Conservation (phyloP, 2,329 filamentous ascomycete genomes). For the Coniochaeta ligniaria region DNA sequence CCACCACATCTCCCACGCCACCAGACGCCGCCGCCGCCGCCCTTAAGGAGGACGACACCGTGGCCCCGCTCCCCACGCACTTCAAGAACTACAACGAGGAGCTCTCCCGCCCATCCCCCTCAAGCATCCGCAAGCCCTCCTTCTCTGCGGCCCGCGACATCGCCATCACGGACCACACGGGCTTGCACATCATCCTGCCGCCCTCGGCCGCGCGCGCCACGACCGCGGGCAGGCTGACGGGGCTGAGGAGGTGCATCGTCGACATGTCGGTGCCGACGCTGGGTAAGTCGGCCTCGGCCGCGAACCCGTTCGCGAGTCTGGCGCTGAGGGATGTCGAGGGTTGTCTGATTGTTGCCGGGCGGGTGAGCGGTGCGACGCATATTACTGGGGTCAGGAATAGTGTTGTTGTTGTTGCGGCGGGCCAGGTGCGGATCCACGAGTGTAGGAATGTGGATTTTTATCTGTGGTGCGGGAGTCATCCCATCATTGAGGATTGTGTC, state of each 20-base stretch:
- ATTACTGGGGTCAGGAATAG: constrained; percentile 68
- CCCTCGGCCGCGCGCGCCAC: constrained; percentile 63
- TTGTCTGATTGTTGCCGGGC: constrained; percentile 71
- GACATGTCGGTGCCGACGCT: constrained; percentile 66
- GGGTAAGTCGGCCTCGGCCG: constrained; percentile 23
- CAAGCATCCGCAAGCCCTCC: constrained; percentile 49
- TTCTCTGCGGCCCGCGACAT: constrained; percentile 57
- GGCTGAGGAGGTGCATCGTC: constrained; percentile 64
- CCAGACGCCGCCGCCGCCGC: background rate
- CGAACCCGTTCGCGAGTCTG: constrained; percentile 67
- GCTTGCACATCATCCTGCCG: constrained; percentile 72
- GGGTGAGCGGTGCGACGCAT: constrained; percentile 73
- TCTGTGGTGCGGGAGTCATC: constrained; percentile 71
- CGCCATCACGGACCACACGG: constrained; percentile 57
- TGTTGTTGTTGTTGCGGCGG: constrained; percentile 69
- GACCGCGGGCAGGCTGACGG: constrained; percentile 65
- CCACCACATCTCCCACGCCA: background rate
- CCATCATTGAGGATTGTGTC: constrained; percentile 88
- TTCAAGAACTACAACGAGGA: constrained; percentile 51
- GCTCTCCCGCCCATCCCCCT: constrained; percentile 32
- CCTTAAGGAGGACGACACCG: constrained; percentile 14
- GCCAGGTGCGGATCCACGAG: constrained; percentile 92
- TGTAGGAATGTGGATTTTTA: constrained; percentile 78
- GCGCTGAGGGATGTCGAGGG: constrained; percentile 60
- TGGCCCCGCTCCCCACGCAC: constrained; percentile 29